Conservation (phyloP, 2,329 filamentous ascomycete genomes). For the Myriosclerotinia duriaeana region DNA sequence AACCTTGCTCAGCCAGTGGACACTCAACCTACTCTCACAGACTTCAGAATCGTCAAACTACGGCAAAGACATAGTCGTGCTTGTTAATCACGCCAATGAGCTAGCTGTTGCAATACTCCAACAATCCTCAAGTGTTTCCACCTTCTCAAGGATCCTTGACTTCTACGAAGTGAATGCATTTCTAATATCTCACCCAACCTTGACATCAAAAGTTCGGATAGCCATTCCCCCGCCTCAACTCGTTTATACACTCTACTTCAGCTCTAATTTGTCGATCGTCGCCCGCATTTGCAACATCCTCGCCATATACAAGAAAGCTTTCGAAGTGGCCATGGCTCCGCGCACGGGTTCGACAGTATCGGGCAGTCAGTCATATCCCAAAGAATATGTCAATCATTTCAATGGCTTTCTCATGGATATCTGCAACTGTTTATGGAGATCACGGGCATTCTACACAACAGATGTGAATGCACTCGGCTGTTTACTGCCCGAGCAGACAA, state of each 20-base stretch:
- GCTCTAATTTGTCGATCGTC: conserved; percentile 58
- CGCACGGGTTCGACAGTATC: conserved; percentile 32
- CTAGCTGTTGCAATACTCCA: conserved; percentile 62
- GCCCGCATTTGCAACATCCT: conserved; percentile 70
- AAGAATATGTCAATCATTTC: conserved; percentile 65
- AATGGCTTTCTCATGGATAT: conserved; percentile 86
- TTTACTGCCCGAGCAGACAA: conserved; percentile 46
- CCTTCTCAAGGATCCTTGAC: conserved; percentile 60
- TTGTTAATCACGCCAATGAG: conserved; percentile 52
- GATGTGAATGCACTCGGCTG: conserved; percentile 62
- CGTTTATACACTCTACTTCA: conserved; percentile 71
- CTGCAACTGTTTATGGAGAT: conserved; percentile 80
- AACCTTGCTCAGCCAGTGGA: conserved; percentile 62
- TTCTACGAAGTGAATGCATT: conserved; percentile 66
- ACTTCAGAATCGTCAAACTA: conserved; percentile 32
- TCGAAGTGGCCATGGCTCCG: conserved; percentile 61
- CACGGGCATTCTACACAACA: conserved; percentile 63
- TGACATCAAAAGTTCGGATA: conserved; percentile 60
- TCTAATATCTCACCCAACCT: conserved; percentile 52
- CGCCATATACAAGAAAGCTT: conserved; percentile 70
- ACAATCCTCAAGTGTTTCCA: conserved; percentile 45
- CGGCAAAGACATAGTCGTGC: conserved; percentile 42
- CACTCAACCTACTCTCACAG: conserved; percentile 46
- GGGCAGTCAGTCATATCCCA: conserved; percentile 49
- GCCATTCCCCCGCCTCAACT: conserved; percentile 65